Percentiles rank a stretch among this genome's conserved stretches.
phyloP scores from a whole-genome alignment of 129 eudicot species.

The Arctium lappa region DNA sequence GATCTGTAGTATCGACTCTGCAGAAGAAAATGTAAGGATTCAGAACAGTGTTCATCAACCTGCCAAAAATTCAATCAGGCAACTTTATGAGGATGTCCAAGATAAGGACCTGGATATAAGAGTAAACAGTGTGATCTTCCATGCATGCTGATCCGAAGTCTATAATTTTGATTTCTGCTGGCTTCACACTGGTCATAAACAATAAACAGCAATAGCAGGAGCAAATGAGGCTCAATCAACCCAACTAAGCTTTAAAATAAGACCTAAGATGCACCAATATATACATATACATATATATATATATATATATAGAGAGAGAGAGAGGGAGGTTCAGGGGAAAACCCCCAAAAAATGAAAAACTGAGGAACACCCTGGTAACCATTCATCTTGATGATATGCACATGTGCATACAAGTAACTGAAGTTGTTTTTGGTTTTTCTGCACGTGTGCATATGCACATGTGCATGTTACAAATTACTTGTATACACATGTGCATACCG shows the following conservation, averaged over 20 bases:
- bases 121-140: conserved; percentile 97
- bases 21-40: conserved; percentile 28
- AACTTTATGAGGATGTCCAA: background rate
- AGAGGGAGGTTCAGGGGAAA: background rate
- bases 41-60: conserved; percentile 23
- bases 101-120: conserved; percentile 80
- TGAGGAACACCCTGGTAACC: background rate
- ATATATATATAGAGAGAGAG: no score
- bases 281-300: background rate
- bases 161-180: conserved; percentile 86
- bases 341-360: background rate
- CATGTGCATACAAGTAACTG: background rate
- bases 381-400: background rate
- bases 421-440: background rate
- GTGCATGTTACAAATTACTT: background rate
- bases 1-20: conserved; percentile 99
- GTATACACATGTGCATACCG: background rate
- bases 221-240: conserved; percentile 19
- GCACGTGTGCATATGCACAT: background rate
- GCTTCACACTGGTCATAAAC: conserved; percentile 62
- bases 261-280: background rate
- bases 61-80: conserved; percentile 12
- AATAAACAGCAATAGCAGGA: conserved; percentile 15
- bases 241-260: background rate
- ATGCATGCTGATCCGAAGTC: conserved; percentile 99